Evolutionary conservation across 371 early-diverging fungal species (phyloP).

Genomic region (Parasitella parasitica): DNA sequence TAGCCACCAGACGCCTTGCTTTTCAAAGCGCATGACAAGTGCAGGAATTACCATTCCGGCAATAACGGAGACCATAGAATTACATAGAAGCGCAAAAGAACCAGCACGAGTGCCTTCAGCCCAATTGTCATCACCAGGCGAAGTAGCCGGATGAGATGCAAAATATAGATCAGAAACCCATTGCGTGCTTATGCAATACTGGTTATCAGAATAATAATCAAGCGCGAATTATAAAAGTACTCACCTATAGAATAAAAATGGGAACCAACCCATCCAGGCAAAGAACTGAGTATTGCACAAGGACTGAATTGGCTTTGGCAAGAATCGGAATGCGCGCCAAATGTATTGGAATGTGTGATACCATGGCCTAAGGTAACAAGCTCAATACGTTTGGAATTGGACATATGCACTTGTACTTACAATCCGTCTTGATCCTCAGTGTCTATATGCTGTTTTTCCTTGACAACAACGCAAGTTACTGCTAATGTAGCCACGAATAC

Average conservation of each 20-base stretch:
- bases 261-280: slow-evolving; percentile 87
- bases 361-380: slow-evolving; percentile 34
- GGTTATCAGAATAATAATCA: background rate
- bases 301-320: slow-evolving; percentile 61
- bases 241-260: slow-evolving; percentile 61
- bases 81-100: slow-evolving; percentile 70
- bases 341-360: slow-evolving; percentile 51
- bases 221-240: background rate
- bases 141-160: slow-evolving; percentile 29
- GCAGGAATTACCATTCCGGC: slow-evolving; percentile 60
- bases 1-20: slow-evolving; percentile 22
- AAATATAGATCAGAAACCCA: slow-evolving; percentile 63
- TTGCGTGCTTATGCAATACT: slow-evolving; percentile 32
- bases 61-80: slow-evolving; percentile 63
- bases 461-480: slow-evolving; percentile 53
- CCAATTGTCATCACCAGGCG: slow-evolving; percentile 31
- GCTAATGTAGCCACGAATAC: slow-evolving; percentile 49
- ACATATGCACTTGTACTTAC: slow-evolving; percentile 4
- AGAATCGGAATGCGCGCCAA: slow-evolving; percentile 49
- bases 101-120: slow-evolving; percentile 64
- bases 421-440: slow-evolving; percentile 12
- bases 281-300: slow-evolving; percentile 78
- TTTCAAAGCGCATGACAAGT: slow-evolving; percentile 34
- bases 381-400: background rate
- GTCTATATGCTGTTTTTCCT: slow-evolving; percentile 35